These are phyloP conservation scores for Fusarium phyllophilum DNA, from an alignment of 2,329 filamentous ascomycete genomes.

Conservation along the genomic window DNA sequence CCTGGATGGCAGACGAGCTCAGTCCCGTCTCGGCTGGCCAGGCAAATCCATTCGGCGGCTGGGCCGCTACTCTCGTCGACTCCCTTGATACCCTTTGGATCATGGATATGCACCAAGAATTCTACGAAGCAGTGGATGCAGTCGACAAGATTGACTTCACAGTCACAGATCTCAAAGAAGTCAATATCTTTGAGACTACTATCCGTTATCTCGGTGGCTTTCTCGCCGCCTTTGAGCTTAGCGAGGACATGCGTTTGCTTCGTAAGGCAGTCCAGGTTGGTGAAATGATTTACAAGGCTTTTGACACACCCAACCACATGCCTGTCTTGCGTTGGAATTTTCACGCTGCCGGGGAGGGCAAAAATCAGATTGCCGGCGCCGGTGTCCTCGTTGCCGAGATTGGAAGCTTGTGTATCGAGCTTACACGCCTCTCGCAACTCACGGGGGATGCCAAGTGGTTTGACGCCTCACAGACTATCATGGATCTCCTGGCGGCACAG, in stretches of 20 bases:
- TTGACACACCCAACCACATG: constrained; percentile 76
- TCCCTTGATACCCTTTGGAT: constrained; percentile 78
- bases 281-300: constrained; percentile 71
- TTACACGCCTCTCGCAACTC: constrained; percentile 77
- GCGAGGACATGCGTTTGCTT: constrained; percentile 64
- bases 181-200: constrained; percentile 77
- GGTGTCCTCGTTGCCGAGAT: constrained; percentile 58
- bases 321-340: constrained; percentile 64
- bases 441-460: constrained; percentile 79
- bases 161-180: constrained; percentile 55
- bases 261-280: constrained; percentile 71
- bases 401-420: constrained; percentile 77
- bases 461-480: constrained; percentile 75
- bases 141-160: constrained; percentile 71
- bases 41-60: constrained; percentile 71
- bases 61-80: constrained; percentile 75
- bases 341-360: constrained; percentile 47
- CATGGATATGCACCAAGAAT: constrained; percentile 73
- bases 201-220: constrained; percentile 78
- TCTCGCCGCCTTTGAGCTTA: constrained; percentile 75
- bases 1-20: constrained; percentile 73
- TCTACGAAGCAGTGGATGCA: constrained; percentile 69
- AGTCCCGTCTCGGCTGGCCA: constrained; percentile 63
- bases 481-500: constrained; percentile 70
- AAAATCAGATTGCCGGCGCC: constrained; percentile 44